Evolutionary conservation across 2,329 filamentous ascomycete species (phyloP).

Genomic region (Davidsoniella eucalypti): DNA sequence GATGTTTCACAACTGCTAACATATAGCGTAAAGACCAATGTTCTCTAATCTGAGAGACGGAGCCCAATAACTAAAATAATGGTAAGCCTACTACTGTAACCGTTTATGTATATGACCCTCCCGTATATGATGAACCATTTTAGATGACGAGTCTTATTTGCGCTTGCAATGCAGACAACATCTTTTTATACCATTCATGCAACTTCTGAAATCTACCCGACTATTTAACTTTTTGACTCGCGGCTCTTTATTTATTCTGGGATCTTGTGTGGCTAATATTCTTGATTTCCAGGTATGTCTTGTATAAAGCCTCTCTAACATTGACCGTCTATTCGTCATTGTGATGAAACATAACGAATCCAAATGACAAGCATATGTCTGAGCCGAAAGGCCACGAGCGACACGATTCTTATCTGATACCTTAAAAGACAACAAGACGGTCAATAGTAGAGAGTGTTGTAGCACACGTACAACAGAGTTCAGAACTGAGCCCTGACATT

Average conservation of each 20-base stretch:
- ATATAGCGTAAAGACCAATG: no score
- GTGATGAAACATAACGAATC: slow-evolving; percentile 31
- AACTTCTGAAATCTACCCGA: slow-evolving; percentile 26
- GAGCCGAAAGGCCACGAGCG: slow-evolving; percentile 40
- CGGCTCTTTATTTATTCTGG: neutral
- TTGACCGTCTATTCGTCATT: neutral
- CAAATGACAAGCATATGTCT: slow-evolving; percentile 96
- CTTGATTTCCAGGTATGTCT: slow-evolving; percentile 1
- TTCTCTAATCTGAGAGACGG: no score
- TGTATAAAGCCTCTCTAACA: no score
- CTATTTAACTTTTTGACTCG: slow-evolving; percentile 8
- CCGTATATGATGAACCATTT: slow-evolving; percentile 24
- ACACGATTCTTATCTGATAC: slow-evolving; percentile 12
- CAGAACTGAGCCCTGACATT: no score
- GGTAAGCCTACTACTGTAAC: slow-evolving; percentile 5
- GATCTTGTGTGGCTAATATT: slow-evolving; percentile 9
- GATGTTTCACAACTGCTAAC: no score
- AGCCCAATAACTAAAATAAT: neutral
- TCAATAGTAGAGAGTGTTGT: no score
- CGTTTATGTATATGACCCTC: neutral
- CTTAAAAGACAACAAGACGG: neutral
- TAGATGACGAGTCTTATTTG: slow-evolving; percentile 71
- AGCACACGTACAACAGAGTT: no score
- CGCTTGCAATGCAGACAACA: slow-evolving; percentile 55
- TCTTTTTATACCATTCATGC: slow-evolving; percentile 60